These are phyloP conservation scores for Umbelopsis sp. DNA, from an alignment of 371 early-diverging fungal species.

Conservation along the genomic window DNA sequence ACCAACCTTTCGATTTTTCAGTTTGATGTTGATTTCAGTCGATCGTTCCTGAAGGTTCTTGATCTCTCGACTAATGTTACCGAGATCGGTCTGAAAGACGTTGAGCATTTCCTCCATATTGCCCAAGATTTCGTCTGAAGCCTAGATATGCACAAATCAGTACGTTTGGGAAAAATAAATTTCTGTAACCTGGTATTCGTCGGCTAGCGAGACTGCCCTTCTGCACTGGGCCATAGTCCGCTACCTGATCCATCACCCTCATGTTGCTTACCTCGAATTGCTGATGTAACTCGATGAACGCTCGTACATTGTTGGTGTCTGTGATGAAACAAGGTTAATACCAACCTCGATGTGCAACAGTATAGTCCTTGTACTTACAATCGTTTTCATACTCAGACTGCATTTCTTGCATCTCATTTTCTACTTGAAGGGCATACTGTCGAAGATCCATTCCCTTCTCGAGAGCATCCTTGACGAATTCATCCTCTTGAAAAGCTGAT, in stretches of 20 bases:
- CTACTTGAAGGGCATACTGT: conserved; percentile 82
- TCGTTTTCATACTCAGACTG: conserved; percentile 76
- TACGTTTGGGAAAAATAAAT: background rate
- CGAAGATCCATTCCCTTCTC: conserved; percentile 86
- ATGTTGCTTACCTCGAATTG: conserved; percentile 62
- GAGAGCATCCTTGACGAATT: conserved; percentile 77
- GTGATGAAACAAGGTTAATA: background rate
- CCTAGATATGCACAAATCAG: conserved; percentile 26
- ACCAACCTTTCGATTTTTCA: conserved; percentile 81
- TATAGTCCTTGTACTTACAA: conserved; percentile 51
- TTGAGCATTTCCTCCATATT: conserved; percentile 84
- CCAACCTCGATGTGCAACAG: background rate
- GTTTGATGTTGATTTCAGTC: conserved; percentile 73
- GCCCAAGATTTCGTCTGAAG: conserved; percentile 83
- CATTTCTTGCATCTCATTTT: conserved; percentile 67
- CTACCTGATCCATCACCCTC: background rate
- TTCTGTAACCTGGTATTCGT: background rate
- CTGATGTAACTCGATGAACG: conserved; percentile 71
- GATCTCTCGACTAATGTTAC: conserved; percentile 87
- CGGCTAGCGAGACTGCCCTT: too few species aligned
- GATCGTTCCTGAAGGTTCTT: conserved; percentile 82
- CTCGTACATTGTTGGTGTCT: conserved; percentile 72
- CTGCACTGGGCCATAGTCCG: too few species aligned
- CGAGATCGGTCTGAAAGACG: conserved; percentile 86
- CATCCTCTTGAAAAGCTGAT: conserved; percentile 77